Percentiles rank a stretch among this genome's conserved stretches.
Conservation (phyloP, 2,329 filamentous ascomycete species). For the Thielaviopsis ethacetica region DNA sequence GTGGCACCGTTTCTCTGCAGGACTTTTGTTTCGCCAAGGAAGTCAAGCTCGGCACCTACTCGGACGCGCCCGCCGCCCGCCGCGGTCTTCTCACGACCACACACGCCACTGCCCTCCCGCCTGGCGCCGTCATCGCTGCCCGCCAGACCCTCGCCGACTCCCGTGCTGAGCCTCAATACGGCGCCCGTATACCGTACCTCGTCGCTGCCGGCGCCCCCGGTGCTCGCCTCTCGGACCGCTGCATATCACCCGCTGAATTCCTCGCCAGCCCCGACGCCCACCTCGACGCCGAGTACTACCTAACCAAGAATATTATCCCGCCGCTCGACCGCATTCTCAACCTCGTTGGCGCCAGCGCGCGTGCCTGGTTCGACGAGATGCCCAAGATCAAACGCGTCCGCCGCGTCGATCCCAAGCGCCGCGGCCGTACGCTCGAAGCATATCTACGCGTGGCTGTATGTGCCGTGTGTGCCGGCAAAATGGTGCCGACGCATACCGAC, state of each 20-base stretch:
- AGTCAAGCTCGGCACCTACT: slow-evolving; percentile 75
- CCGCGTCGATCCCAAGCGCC: slow-evolving; percentile 15
- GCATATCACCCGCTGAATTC: slow-evolving; percentile 72
- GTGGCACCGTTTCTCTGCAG: slow-evolving; percentile 70
- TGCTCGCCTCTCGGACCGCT: slow-evolving; percentile 72
- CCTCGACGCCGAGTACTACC: slow-evolving; percentile 93
- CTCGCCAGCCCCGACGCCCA: slow-evolving; percentile 60
- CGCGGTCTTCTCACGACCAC: background rate
- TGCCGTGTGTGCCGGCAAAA: slow-evolving; percentile 44
- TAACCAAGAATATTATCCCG: slow-evolving; percentile 86
- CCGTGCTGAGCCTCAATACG: slow-evolving; percentile 79
- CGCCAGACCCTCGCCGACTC: slow-evolving; percentile 76
- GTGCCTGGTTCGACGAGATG: slow-evolving; percentile 92
- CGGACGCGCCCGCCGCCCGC: slow-evolving; percentile 38
- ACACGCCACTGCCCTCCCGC: slow-evolving; percentile 41
- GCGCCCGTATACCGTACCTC: slow-evolving; percentile 88
- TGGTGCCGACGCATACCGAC: background rate
- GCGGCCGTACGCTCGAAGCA: slow-evolving; percentile 56
- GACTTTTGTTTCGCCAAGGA: slow-evolving; percentile 94
- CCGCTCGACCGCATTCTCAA: slow-evolving; percentile 94
- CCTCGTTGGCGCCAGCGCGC: slow-evolving; percentile 79
- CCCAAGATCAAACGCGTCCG: slow-evolving; percentile 68
- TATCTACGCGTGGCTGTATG: slow-evolving; percentile 76
- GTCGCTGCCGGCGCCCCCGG: slow-evolving; percentile 80
- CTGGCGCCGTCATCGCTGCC: slow-evolving; percentile 77